phyloP scores from a whole-genome alignment of 148 eudicot species.

The Vaccinium corymbosum region DNA sequence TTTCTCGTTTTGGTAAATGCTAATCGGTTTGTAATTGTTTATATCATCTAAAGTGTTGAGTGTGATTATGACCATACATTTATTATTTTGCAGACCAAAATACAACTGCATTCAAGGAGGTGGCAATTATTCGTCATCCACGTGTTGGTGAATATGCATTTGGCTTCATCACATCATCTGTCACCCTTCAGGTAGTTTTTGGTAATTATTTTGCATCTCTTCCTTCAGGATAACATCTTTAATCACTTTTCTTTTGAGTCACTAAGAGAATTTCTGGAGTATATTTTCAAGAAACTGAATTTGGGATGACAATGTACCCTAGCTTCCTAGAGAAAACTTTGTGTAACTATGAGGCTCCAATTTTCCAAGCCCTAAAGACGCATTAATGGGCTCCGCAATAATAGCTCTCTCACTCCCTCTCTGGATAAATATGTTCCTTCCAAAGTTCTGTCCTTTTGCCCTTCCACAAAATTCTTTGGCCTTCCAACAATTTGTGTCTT shows the following conservation, averaged over 20 bases:
- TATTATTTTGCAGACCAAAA: conserved; percentile 56
- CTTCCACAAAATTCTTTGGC: not conserved
- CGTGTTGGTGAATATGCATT: conserved; percentile 95
- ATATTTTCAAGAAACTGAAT: not conserved
- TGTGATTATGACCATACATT: not conserved
- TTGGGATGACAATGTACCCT: conserved; percentile 10
- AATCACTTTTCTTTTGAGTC: not conserved
- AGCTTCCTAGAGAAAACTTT: not conserved
- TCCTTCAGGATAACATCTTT: not conserved
- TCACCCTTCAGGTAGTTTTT: conserved; percentile 59
- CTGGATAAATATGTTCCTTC: not conserved
- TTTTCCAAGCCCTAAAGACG: conserved; percentile 1
- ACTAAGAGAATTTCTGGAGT: not conserved
- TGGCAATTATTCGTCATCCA: conserved; percentile 88
- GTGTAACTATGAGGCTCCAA: not conserved
- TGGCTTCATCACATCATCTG: conserved; percentile 80
- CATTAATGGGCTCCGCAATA: not conserved
- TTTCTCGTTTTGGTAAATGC: not conserved
- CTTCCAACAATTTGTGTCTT: not conserved
- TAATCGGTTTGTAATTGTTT: not conserved
- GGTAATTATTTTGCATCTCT: not conserved
- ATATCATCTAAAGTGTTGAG: not conserved
- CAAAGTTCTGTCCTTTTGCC: not conserved
- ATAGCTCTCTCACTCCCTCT: not conserved
- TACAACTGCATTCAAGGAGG: conserved; percentile 93